Base-by-base conservation (phyloP, 2,329 filamentous ascomycete genomes). In the Aspergillus sergii region DNA sequence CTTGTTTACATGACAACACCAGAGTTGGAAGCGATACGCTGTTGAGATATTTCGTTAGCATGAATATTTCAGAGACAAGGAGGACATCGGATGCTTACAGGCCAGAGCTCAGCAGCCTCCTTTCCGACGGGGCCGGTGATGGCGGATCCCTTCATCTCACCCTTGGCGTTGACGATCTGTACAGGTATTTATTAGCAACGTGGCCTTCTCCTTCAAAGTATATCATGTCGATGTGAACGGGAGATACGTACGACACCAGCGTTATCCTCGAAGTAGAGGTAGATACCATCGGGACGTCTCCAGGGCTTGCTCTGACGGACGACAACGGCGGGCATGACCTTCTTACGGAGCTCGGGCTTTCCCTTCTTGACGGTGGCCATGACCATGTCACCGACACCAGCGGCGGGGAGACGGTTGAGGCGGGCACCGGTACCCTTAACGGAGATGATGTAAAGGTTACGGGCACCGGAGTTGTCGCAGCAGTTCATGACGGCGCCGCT, bases 341-440 rank as follows among this genome's bases (percentile, higher is more conserved):
- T 99, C 92, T 99, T 99, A 85, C 96, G 89, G 80, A 99, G 88
- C 86, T 99, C 96, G 71, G 96, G 96, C 93, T 99, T 99, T 86
- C 96, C 95, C 92, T 99, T 98, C 93, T 99, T 98, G 86, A 98
- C 95, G 74, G 95, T 98, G 73, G 94, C 94, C 94, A 99, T 98
- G 81, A 98, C 95, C 95, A 98, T 98, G 88, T 98, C 95, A 79
- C 95, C 95, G 77, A 97, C 94, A 89, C 95, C 95, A 75, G 92
- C 95, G 78, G 95, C 94, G 75, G 94, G 94, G 79, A 99, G 89
- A 83, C 94, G 90, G 90, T 98, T 98, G 77, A 98, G 91, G 76
- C 94, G 93, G 75, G 94, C 94, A 87, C 94, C 94, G 80, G 95
- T 93, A 85, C 94, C 94, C 89, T 96, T 97, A 86, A 99, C 94